phyloP scores from a whole-genome alignment of 1,139 yeast species.

The Zygosaccharomyces sapae region DNA sequence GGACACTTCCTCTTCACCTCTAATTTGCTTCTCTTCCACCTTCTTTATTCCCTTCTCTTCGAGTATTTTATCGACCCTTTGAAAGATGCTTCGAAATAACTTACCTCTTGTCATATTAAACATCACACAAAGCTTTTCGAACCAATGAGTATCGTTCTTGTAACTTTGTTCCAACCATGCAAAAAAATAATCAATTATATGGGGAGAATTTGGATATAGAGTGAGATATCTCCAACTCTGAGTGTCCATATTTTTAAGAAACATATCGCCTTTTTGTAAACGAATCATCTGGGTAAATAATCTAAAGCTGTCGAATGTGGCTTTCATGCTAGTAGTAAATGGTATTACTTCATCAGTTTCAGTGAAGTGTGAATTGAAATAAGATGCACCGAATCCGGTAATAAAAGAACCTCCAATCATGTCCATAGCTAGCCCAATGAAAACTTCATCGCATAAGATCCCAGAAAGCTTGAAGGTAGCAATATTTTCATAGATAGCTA shows the following conservation, averaged over 20 bases:
- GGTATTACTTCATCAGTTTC: slow-evolving; percentile 39
- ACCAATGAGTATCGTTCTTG: slow-evolving; percentile 35
- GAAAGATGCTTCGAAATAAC: slow-evolving; percentile 34
- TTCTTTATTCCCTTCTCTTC: slow-evolving; percentile 25
- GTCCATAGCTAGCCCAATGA: slow-evolving; percentile 25
- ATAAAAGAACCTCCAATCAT: slow-evolving; percentile 26
- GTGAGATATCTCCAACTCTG: slow-evolving; percentile 45
- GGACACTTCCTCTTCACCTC: slow-evolving; percentile 46
- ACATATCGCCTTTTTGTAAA: slow-evolving; percentile 32
- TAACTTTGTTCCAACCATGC: slow-evolving; percentile 39
- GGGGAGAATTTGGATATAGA: slow-evolving; percentile 34
- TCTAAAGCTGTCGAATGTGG: slow-evolving; percentile 37
- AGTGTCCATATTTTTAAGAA: slow-evolving; percentile 36
- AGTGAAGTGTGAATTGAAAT: slow-evolving; percentile 24
- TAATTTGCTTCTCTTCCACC: slow-evolving; percentile 31
- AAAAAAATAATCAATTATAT: slow-evolving; percentile 22
- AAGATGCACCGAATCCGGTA: slow-evolving; percentile 22
- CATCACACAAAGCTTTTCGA: slow-evolving; percentile 38
- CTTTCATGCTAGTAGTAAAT: slow-evolving; percentile 35
- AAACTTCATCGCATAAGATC: slow-evolving; percentile 28
- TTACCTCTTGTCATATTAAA: slow-evolving; percentile 39
- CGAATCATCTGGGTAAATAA: slow-evolving; percentile 41
- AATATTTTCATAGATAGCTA: slow-evolving; percentile 28
- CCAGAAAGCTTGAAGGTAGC: slow-evolving; percentile 32
- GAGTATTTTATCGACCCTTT: slow-evolving; percentile 15